Base-by-base conservation (phyloP, 1,284 basidiomycete genomes). In the Puccinia novopanici region DNA sequence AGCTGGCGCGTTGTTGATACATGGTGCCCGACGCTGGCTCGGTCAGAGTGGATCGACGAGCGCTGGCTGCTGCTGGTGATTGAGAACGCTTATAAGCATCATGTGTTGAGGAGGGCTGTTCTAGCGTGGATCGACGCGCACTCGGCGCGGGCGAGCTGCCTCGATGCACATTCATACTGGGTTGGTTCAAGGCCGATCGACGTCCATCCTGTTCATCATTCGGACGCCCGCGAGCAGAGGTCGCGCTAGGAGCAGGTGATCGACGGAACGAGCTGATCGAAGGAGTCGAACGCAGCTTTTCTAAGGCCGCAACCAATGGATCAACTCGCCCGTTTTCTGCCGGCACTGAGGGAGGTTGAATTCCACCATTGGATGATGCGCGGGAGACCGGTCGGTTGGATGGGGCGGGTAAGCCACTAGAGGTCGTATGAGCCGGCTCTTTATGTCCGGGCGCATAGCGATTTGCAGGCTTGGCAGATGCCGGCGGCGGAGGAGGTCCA, bases 231-330 rank as follows among this genome's bases (percentile, higher is more conserved):
- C 61, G 61, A 27, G 48, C 50, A 17, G 65, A 48, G 19, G 50
- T 57, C 15, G 71, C 54, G 54, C n/a, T 73, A 5, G 75, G 75
- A n/a, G 75, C 75, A 45, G 75, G 75, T 45, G 63, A 70, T 24
- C 68, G 37, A 57, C 68, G 67, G 30, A 72, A 70, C 3, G 77
- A 79, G 57, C 77, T 70, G 55, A 79, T 71, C 24, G 77, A 79
- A 22, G 77, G 77, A 24, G 77, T 79, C 15, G 77, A 71, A 52
- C 77, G 54, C n/a, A 79, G 67, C 68, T 79, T 79, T 63, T 71
- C 77, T n/a, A 79, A 40, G 19, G 77, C 77, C 37, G 67, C 77
- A 13, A 79, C 77, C 37, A 79, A 59, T 55, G 77, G 77, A 72
- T 79, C 77, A 12, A 79, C 68, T 34, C 37, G 54, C 15, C 77